Evolutionary conservation across 2,329 filamentous ascomycete species (phyloP), one percentile per base, ranked within the genome.

Genomic region (Stemphylium lycopersici): DNA sequence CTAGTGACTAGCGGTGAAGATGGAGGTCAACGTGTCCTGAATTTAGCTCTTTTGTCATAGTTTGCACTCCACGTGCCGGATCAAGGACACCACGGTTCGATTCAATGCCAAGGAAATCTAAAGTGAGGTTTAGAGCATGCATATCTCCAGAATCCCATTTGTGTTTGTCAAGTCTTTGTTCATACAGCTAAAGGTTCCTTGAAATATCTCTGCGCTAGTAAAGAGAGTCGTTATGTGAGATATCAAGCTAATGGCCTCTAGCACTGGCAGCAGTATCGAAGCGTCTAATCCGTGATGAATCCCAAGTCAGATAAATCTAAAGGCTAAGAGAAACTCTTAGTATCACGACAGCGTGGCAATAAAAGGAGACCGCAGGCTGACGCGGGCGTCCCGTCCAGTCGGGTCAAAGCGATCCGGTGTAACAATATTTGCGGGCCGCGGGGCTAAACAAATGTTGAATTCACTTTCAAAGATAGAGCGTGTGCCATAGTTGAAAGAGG

Each of bases 351-450:
- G 46, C 39, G 41, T 56, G 45, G 43, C 10, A 22, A 50, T 40
- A 54, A 40, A 53, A 40, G 46, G 36, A 50, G 52, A 44, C 48
- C 36, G 46, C 52, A 61, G 50, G 39, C 3, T 22, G 16, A 48
- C 48, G 51, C 48, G 61, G 61, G 48, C 47, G 40, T 41, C 48
- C 59, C 61, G 52, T 54, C 46, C 40, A 37, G 47, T 41, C 42
- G 59, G 53, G 56, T 46, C 18, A 29, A 59, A 62, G 57, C 56
- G 29, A 66, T 59, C 32, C 16, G 51, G 26, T 29, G 32, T 39
- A 49, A 52, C 44, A n/a, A 34, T 8, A 34, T 18, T 18, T 32
- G 29, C 18, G 32, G 40, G 33, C 44, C 22, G 36, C 39, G 39
- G 24, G 15, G 37, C 18, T 16, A 8, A 29, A 11, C 2, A 11